Evolutionary conservation across 768 basidiomycete species (phyloP), one percentile per base, ranked within the genome.

Genomic region (Naematelia aurantialba): DNA sequence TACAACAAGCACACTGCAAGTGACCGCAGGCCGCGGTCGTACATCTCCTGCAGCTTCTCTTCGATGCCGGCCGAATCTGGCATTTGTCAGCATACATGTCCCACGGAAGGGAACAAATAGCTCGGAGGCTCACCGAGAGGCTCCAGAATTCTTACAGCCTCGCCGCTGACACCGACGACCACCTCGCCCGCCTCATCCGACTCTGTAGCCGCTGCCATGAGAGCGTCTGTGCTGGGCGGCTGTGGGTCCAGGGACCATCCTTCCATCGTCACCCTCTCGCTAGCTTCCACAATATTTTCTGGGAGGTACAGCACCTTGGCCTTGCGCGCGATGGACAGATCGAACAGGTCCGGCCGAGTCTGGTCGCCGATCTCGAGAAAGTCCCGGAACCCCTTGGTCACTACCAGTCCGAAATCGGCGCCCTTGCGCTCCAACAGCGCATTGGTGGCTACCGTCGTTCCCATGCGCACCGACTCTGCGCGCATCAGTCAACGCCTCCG

Each of bases 1-100:
- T 97, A 93, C 2, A 88, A 84, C 54, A 97, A 79, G 44, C 90
- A 86, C 68, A 96, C 85, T 11, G 93, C 93, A 45, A 96, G 76
- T 5, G 89, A 90, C 24, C 89, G 85, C 66, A 89, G 89, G 4
- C 91, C 93, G 17, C 83, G 80, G 17, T 83, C 84, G 75, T 87
- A 89, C 26, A 97, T 81, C 22, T 78, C 78, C 71, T 87, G 78
- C 4, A 96, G 81, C 69, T 91, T 85, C 1, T 68, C 62, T 63
- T 81, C 82, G 21, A 89, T 80, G 4, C 65, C 69, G 8, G 76
- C 78, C 26, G 80, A 68, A 70, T 90, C 88, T 87, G 30, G 26
- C 21, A 45, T 27, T 45, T 48, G 27, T 55, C 27, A 58, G 5
- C 14, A 44, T 56, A 19, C 29, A n/a, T n/a, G n/a, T n/a, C n/a